Evolutionary conservation across 495 filamentous ascomycete species (phyloP), one percentile per base, ranked within the genome.

Genomic region (Patellaria atrata): DNA sequence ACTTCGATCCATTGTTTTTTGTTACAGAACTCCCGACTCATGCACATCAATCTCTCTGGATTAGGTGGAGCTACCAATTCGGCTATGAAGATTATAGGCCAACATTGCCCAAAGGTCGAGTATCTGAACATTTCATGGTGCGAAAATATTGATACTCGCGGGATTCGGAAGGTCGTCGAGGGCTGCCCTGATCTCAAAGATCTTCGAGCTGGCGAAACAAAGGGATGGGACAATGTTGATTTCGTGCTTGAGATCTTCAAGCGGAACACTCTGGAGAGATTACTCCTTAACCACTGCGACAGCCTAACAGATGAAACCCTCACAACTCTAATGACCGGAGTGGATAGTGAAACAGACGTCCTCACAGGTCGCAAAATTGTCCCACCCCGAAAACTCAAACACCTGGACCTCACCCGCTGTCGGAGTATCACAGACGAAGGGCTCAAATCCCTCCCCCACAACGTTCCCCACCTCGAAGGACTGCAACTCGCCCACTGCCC

Each of bases 61-160:
- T 64, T 94, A 43, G 57, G 68, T 2, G 73, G 73, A 1, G 79
- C 93, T 17, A 86, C 71, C 12, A 94, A 94, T 50, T 71, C 70
- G 10, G 76, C 86, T 5, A 81, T 86, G 70, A 83, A 77, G 44
- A 84, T 92, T 39, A 79, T 97, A 37, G 75, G 83, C 2, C 66
- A 80, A 18, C 77, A 78, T 9, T 96, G 89, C 43, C 78, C 79
- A 1, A 74, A 73, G 25, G 62, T 97, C 19, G 75, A 91, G 52
- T 66, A 64, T 35, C 66, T 96, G 40, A 89, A 94, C 48, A 67
- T 97, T 2, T 86, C 81, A 1, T 96, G 89, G 83, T 97, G 89
- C 55, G 71, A 70, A 38, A 71, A 80, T 32, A 71, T 93, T 53
- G 77, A 83, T 56, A 76, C 82, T n/a, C 64, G 71, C 9, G 89